Percentiles rank a stretch among this genome's conserved stretches.
Conservation (phyloP, 192 early-diverging fungal genomes). For the Rhizophagus prolifer region DNA sequence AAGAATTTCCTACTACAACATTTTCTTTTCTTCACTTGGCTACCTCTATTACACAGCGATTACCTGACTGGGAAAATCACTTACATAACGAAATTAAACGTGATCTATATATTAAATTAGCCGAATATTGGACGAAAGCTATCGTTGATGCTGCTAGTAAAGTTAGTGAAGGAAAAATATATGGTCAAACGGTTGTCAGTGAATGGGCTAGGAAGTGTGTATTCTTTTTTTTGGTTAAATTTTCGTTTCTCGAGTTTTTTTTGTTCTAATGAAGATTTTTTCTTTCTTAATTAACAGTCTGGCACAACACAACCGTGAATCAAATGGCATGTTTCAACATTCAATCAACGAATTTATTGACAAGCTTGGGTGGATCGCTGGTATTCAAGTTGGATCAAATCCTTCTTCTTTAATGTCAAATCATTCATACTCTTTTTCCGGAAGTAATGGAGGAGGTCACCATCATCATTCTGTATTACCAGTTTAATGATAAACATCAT, state of each 20-base stretch:
- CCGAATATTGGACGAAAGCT: constrained; percentile 73
- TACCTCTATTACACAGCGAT: constrained; percentile 67
- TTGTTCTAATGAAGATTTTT: neutral
- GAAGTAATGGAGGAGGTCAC: neutral
- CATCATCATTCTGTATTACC: neutral
- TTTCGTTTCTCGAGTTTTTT: neutral
- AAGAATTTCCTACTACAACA: constrained; percentile 73
- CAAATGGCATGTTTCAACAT: constrained; percentile 60
- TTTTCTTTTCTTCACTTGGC: constrained; percentile 84
- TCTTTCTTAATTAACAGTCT: constrained; percentile 39
- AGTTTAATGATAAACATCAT: neutral
- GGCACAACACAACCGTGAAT: constrained; percentile 58
- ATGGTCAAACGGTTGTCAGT: constrained; percentile 70
- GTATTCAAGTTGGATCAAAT: constrained; percentile 38
- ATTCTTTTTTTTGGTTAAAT: neutral
- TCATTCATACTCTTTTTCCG: neutral
- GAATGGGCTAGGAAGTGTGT: constrained; percentile 81
- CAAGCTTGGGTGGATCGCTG: constrained; percentile 74
- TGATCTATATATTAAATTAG: constrained; percentile 69
- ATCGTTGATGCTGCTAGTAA: constrained; percentile 70
- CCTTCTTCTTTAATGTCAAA: neutral
- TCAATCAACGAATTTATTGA: constrained; percentile 60
- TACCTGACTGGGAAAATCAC: constrained; percentile 78
- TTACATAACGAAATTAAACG: constrained; percentile 66
- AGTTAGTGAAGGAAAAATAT: constrained; percentile 79